phyloP scores from a whole-genome alignment of 2,329 filamentous ascomycete genomes.

The Fusarium sp. region DNA sequence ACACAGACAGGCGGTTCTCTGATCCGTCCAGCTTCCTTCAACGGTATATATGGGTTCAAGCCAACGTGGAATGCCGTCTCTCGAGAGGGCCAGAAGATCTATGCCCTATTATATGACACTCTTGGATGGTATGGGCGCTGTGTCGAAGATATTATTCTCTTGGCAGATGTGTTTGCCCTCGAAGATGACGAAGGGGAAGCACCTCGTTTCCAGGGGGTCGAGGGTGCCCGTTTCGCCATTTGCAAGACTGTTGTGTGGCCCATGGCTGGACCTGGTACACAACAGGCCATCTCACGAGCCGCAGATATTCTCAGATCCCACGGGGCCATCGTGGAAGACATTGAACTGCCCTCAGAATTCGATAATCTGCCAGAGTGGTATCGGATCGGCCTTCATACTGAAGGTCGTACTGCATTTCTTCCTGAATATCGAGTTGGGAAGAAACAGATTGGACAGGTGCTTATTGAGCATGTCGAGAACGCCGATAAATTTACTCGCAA shows the following conservation, averaged over 20 bases:
- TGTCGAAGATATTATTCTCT: conserved; percentile 67
- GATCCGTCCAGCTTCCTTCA: conserved; percentile 73
- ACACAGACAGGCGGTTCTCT: conserved; percentile 75
- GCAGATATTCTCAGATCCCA: conserved; percentile 54
- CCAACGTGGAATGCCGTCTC: conserved; percentile 74
- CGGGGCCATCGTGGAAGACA: conserved; percentile 67
- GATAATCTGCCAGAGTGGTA: conserved; percentile 64
- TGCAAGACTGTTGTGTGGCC: conserved; percentile 66
- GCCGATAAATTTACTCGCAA: conserved; percentile 55
- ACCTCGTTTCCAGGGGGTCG: conserved; percentile 52
- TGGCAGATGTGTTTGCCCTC: conserved; percentile 66
- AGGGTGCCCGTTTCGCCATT: conserved; percentile 65
- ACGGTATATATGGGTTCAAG: conserved; percentile 74
- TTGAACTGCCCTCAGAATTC: conserved; percentile 64
- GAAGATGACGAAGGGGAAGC: conserved; percentile 58
- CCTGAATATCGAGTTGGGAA: conserved; percentile 64
- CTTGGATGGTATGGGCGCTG: conserved; percentile 69
- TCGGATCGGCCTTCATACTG: conserved; percentile 60
- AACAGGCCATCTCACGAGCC: conserved; percentile 56
- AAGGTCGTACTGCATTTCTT: conserved; percentile 66
- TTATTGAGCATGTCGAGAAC: conserved; percentile 67
- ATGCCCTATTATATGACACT: conserved; percentile 70
- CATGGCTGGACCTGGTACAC: conserved; percentile 59
- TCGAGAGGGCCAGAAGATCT: conserved; percentile 70
- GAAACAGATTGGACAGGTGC: conserved; percentile 57